These are phyloP conservation scores for Curvularia spicifera DNA, from an alignment of 2,329 filamentous ascomycete genomes.

Conservation along the genomic window DNA sequence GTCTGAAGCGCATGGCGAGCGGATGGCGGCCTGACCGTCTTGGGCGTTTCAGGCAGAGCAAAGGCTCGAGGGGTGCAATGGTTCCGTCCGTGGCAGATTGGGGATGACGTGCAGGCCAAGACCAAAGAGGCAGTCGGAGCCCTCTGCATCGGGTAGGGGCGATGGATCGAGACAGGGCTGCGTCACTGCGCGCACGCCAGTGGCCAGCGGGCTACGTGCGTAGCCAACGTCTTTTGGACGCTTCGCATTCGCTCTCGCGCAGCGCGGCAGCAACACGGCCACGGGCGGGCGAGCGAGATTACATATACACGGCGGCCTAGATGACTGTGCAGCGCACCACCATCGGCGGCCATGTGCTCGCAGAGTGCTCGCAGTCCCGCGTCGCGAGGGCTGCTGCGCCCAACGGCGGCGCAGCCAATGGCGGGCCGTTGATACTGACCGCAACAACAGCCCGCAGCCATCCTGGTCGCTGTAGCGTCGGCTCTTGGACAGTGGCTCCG, in stretches of 20 bases:
- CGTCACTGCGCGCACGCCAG: slow-evolving; percentile 21
- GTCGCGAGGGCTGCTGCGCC: neutral
- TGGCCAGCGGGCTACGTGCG: no score
- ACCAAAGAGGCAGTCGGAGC: slow-evolving; percentile 11
- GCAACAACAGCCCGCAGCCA: slow-evolving; percentile 19
- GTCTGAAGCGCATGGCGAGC: no score
- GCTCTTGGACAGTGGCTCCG: slow-evolving; percentile 22
- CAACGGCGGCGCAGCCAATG: slow-evolving; percentile 21
- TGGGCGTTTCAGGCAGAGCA: slow-evolving; percentile 1
- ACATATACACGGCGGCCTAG: no score
- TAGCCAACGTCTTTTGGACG: no score
- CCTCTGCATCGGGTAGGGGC: slow-evolving; percentile 19
- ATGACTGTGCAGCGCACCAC: no score
- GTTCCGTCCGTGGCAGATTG: slow-evolving; percentile 12
- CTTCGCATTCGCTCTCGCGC: no score
- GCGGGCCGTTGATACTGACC: slow-evolving; percentile 21
- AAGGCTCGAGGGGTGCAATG: slow-evolving; percentile 9
- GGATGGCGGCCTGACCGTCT: neutral
- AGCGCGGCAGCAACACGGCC: no score
- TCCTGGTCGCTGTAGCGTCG: slow-evolving; percentile 21
- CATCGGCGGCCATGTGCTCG: no score
- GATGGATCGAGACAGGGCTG: slow-evolving; percentile 16
- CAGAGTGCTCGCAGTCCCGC: neutral
- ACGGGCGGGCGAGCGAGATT: no score
- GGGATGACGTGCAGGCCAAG: slow-evolving; percentile 18